Percentiles rank a stretch among this genome's conserved stretches.
Evolutionary conservation across 257 asterid genomes (phyloP).

Genomic region (Nicotiana sylvestris): DNA sequence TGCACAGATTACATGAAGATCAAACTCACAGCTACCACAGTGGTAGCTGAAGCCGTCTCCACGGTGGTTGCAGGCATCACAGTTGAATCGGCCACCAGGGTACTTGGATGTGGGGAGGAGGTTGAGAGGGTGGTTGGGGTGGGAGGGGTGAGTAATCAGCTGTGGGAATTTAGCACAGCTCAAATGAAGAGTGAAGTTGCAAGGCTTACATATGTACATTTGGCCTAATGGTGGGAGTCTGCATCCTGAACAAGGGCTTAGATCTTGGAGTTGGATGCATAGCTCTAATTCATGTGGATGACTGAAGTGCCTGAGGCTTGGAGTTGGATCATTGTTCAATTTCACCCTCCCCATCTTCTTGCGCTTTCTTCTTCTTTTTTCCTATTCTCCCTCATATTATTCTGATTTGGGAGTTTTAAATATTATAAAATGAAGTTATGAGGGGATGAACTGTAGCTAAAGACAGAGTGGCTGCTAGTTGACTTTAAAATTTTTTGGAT

Average conservation of each 20-base stretch:
- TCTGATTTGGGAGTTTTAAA: neutral
- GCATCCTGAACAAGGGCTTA: slow-evolving; percentile 47
- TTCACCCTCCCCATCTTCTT: slow-evolving; percentile 36
- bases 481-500: neutral
- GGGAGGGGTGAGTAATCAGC: slow-evolving; percentile 55
- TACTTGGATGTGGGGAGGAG: slow-evolving; percentile 39
- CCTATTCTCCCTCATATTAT: neutral
- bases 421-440: neutral
- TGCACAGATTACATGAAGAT: slow-evolving; percentile 59
- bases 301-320: slow-evolving; percentile 37
- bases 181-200: slow-evolving; percentile 52
- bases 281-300: slow-evolving; percentile 45
- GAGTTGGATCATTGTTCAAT: slow-evolving; percentile 8
- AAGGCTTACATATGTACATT: slow-evolving; percentile 51
- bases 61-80: slow-evolving; percentile 49
- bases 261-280: slow-evolving; percentile 22
- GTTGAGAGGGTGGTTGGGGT: slow-evolving; percentile 44
- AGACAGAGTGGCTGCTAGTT: slow-evolving; percentile 7
- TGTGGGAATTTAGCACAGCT: slow-evolving; percentile 43
- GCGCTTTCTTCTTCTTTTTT: neutral
- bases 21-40: slow-evolving; percentile 46
- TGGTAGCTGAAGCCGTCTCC: slow-evolving; percentile 61
- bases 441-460: neutral
- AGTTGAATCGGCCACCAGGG: slow-evolving; percentile 47
- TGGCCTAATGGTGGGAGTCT: slow-evolving; percentile 35